Percentiles rank a stretch among this genome's conserved stretches.
phyloP scores from a whole-genome alignment of 371 early-diverging fungal genomes.

The Dichotomocladium elegans region DNA sequence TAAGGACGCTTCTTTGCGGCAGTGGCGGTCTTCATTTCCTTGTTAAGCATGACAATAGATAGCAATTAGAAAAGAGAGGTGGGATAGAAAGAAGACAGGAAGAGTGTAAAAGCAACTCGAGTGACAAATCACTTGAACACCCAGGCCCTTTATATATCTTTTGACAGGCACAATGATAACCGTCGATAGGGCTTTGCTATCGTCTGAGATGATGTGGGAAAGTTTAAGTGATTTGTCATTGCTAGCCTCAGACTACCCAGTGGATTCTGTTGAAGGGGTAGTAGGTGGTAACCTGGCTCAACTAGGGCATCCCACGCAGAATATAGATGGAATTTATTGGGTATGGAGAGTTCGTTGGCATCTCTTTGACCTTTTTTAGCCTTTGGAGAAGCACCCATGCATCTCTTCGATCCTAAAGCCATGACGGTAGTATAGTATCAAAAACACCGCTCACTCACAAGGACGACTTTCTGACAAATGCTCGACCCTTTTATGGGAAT shows the following conservation, averaged over 20 bases:
- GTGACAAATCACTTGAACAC: slow-evolving; percentile 6
- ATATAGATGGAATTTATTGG: too few relatives aligned
- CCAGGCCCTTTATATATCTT: slow-evolving; percentile 9
- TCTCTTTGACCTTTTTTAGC: too few relatives aligned
- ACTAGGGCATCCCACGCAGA: too few relatives aligned
- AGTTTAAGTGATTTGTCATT: slow-evolving; percentile 27
- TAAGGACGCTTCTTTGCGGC: slow-evolving; percentile 17
- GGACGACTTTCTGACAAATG: background rate
- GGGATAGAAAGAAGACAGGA: slow-evolving; percentile 7
- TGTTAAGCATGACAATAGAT: slow-evolving; percentile 22
- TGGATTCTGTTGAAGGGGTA: too few relatives aligned
- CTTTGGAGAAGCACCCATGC: too few relatives aligned
- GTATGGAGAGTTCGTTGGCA: too few relatives aligned
- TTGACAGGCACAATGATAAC: background rate
- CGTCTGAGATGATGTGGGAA: slow-evolving; percentile 18
- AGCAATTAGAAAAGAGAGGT: slow-evolving; percentile 6
- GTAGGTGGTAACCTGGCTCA: too few relatives aligned
- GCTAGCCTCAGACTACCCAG: slow-evolving; percentile 49
- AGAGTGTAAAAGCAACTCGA: slow-evolving; percentile 17
- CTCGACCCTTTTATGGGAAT: background rate
- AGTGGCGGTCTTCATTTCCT: slow-evolving; percentile 39
- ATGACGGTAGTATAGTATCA: too few relatives aligned
- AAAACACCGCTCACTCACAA: background rate
- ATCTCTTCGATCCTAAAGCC: too few relatives aligned
- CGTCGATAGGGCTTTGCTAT: slow-evolving; percentile 5